These are phyloP conservation scores for Sideroxylon spinosum DNA, from an alignment of 179 eudicot genomes.

Conservation along the genomic window DNA sequence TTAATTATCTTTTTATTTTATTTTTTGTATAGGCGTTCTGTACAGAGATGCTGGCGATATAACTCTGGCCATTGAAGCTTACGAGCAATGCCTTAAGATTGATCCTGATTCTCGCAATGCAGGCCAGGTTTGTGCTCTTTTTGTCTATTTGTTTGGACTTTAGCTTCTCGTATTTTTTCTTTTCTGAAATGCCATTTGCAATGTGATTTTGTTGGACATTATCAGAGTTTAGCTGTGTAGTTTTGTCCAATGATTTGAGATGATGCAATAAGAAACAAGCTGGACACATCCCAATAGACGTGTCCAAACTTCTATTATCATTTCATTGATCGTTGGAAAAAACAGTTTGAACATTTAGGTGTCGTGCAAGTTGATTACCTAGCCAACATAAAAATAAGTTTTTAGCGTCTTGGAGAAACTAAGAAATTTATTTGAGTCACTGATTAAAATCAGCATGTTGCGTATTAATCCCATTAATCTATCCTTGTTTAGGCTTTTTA, in stretches of 20 bases:
- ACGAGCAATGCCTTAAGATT: conserved; percentile 96
- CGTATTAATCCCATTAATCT: too few species aligned
- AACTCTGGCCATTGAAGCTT: conserved; percentile 87
- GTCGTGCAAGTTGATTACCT: too few species aligned
- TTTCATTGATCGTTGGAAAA: too few species aligned
- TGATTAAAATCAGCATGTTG: too few species aligned
- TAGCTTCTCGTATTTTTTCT: neutral
- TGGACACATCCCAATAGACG: too few species aligned
- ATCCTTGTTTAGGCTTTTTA: too few species aligned
- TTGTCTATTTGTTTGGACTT: conserved; percentile 4
- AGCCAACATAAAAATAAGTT: too few species aligned
- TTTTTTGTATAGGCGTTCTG: conserved; percentile 60
- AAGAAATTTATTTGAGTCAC: too few species aligned
- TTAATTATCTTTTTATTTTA: neutral
- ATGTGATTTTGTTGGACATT: neutral
- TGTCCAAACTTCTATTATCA: too few species aligned
- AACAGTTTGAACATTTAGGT: too few species aligned
- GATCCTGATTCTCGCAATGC: conserved; percentile 99
- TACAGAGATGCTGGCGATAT: conserved; percentile 98
- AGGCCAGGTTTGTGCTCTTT: conserved; percentile 66
- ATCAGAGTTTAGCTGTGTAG: neutral
- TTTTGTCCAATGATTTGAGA: neutral
- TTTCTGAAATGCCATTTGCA: neutral
- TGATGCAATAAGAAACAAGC: neutral
- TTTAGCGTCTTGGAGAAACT: too few species aligned